Evolutionary conservation across 192 early-diverging fungal species (phyloP), one percentile per base, ranked within the genome.

Genomic region (Funneliformis mosseae): DNA sequence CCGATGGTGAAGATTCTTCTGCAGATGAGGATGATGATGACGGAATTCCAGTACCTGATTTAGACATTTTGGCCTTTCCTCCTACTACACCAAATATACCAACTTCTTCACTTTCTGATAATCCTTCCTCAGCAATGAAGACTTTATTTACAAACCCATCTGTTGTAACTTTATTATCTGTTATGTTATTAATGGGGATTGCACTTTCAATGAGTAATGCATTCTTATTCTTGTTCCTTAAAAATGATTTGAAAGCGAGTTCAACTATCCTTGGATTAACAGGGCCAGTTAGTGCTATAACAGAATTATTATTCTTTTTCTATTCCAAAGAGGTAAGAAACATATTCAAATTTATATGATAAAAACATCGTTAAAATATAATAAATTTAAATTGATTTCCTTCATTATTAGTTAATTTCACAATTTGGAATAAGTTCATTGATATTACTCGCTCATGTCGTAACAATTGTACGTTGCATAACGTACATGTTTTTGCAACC

Each of bases 161-260:
- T 18, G 86, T 87, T 1, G 80, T 78, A 25, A 48, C 82, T 8
- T 85, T 87, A 70, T 85, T 85, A 46, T 11, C 79, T 6, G 85
- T 82, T 21, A 87, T 87, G 86, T 81, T 87, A 81, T 41, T 87
- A n/a, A 87, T 87, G 86, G 86, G 86, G 3, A 80, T 80, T 18
- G 81, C 86, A 10, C 71, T 87, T 16, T 82, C 83, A 48, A 87
- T 87, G 84, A 81, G 85, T 3, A 63, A 83, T 46, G 78, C 82
- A 59, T 87, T 87, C 41, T 73, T 87, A 9, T 84, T 87, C 11
- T 82, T 87, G 42, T 87, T 85, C 50, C 67, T 87, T n/a, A 82
- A 74, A 18, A 76, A 85, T 59, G 86, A 87, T 50, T 69, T 87
- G 48, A 67, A 83, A 76, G 86, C 86, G 16, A 85, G 79, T 46